Evolutionary conservation across 2,329 filamentous ascomycete genomes (phyloP).

Genomic region (Calycina marina): DNA sequence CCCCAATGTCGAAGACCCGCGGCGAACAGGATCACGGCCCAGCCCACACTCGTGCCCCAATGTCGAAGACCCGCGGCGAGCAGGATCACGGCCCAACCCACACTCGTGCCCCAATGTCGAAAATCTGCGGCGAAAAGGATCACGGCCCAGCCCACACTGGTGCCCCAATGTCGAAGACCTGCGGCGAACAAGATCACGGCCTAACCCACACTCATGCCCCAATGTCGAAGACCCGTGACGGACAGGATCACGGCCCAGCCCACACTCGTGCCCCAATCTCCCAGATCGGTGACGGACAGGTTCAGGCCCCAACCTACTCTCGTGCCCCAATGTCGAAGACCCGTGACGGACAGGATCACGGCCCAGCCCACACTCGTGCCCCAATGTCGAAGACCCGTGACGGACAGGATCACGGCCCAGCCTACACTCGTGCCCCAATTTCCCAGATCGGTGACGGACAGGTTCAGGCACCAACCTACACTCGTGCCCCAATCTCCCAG

Average conservation of each 20-base stretch:
- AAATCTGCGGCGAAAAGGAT: too few species aligned
- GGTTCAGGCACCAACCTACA: slow-evolving; percentile 13
- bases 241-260: slow-evolving; percentile 17
- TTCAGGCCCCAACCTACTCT: slow-evolving; percentile 9
- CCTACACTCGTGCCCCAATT: slow-evolving; percentile 6
- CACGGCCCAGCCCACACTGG: too few species aligned
- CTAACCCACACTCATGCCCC: too few species aligned
- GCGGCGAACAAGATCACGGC: too few species aligned
- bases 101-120: too few species aligned
- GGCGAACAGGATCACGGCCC: slow-evolving; percentile 34
- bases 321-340: slow-evolving; percentile 21
- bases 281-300: slow-evolving; percentile 24
- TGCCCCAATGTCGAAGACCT: too few species aligned
- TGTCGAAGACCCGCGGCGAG: too few species aligned
- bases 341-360: slow-evolving; percentile 22
- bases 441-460: slow-evolving; percentile 22
- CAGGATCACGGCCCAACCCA: too few species aligned
- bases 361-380: slow-evolving; percentile 7
- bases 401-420: slow-evolving; percentile 19
- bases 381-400: slow-evolving; percentile 23
- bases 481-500: slow-evolving; percentile 10
- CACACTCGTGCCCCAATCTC: slow-evolving; percentile 14
- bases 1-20: slow-evolving; percentile 14
- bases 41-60: too few species aligned
- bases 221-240: slow-evolving; percentile 23